Evolutionary conservation across 768 basidiomycete species (phyloP).

Genomic region (Dioszegia crocea): DNA sequence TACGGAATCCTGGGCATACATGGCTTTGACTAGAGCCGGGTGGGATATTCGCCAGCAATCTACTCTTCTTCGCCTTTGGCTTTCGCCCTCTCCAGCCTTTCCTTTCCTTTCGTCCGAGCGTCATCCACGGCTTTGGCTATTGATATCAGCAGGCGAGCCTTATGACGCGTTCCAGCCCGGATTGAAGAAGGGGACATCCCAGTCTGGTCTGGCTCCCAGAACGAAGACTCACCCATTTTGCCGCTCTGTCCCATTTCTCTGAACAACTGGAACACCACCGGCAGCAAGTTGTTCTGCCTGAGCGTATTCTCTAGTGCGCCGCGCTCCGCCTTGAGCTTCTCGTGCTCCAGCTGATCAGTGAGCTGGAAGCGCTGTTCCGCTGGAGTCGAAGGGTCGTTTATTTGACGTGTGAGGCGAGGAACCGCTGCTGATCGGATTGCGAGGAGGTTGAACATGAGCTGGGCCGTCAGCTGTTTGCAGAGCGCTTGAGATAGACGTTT

Average conservation of each 20-base stretch:
- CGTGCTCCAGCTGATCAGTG: conserved; percentile 33
- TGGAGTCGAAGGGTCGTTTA: conserved; percentile 51
- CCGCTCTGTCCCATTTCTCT: conserved; percentile 39
- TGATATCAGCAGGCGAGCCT: neutral
- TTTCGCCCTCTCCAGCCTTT: conserved; percentile 20
- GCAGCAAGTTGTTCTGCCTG: conserved; percentile 43
- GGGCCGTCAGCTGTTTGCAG: conserved; percentile 13
- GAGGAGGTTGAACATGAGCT: conserved; percentile 90
- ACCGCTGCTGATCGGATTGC: conserved; percentile 79
- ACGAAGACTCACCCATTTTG: conserved; percentile 27
- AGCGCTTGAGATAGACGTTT: no score
- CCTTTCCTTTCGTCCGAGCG: conserved; percentile 33
- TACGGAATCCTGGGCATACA: no score
- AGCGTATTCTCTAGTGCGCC: conserved; percentile 42
- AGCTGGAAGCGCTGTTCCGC: conserved; percentile 15
- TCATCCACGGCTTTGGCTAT: conserved; percentile 32
- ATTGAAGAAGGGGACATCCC: no score
- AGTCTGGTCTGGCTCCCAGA: no score
- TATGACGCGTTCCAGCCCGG: no score
- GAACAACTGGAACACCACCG: conserved; percentile 39
- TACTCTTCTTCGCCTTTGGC: conserved; percentile 4
- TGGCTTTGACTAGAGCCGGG: no score
- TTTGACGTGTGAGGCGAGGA: conserved; percentile 61
- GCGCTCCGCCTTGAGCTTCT: conserved; percentile 27
- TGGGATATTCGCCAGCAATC: no score